Evolutionary conservation across 805 yeast species (phyloP).

Genomic region (Candida vartiovaarae): DNA sequence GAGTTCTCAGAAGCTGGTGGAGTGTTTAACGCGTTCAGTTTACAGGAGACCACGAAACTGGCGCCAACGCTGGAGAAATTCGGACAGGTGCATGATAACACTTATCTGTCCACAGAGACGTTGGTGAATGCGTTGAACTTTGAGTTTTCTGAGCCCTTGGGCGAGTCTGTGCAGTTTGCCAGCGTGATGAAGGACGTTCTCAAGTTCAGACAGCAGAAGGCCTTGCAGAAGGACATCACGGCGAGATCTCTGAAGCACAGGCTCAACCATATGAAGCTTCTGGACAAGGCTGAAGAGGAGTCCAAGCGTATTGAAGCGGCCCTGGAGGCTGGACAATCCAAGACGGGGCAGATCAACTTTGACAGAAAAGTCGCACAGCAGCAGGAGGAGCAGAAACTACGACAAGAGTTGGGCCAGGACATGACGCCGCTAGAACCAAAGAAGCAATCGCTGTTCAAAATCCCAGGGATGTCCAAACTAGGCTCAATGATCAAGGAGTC

Average conservation of each 20-base stretch:
- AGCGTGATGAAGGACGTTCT: slow-evolving; percentile 46
- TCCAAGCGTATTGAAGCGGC: slow-evolving; percentile 34
- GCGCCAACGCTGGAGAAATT: slow-evolving; percentile 62
- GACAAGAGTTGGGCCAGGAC: slow-evolving; percentile 3
- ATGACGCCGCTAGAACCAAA: slow-evolving; percentile 20
- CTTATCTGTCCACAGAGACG: slow-evolving; percentile 43
- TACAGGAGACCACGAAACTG: slow-evolving; percentile 36
- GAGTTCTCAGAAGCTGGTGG: slow-evolving; percentile 73
- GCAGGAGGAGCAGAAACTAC: slow-evolving; percentile 9
- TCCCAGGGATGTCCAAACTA: slow-evolving; percentile 47
- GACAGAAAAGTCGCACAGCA: slow-evolving; percentile 20
- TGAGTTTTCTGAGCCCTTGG: slow-evolving; percentile 60
- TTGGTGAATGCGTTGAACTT: slow-evolving; percentile 47
- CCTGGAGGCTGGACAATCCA: slow-evolving; percentile 16
- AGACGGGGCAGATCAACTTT: slow-evolving; percentile 24
- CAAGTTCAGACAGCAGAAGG: slow-evolving; percentile 46
- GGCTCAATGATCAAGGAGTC: slow-evolving; percentile 50
- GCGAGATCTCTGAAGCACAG: slow-evolving; percentile 31
- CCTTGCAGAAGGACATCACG: slow-evolving; percentile 38
- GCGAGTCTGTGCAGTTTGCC: slow-evolving; percentile 64
- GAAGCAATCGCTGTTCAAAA: slow-evolving; percentile 34
- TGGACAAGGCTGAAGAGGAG: slow-evolving; percentile 38
- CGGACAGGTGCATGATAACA: slow-evolving; percentile 80
- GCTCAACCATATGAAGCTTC: slow-evolving; percentile 25
- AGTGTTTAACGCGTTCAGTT: slow-evolving; percentile 49